Evolutionary conservation across 2,329 filamentous ascomycete genomes (phyloP).

Genomic region (Aspergillus novoparasiticus): DNA sequence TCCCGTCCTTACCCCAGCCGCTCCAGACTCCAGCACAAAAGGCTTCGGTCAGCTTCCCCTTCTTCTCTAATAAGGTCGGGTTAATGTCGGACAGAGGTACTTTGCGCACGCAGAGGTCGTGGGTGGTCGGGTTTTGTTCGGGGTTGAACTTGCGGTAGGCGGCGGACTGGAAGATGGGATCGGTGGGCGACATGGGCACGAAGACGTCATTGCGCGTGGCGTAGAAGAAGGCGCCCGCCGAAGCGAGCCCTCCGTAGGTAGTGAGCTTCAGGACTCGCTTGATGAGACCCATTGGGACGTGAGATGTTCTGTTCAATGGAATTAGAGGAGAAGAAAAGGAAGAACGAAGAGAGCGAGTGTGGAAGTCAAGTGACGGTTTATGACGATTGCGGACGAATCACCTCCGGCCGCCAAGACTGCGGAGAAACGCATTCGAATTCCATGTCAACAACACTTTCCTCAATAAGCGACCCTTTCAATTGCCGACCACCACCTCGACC

Average conservation of each 20-base stretch:
- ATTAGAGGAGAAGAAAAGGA: not conserved
- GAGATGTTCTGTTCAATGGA: not conserved
- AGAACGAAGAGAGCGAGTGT: not conserved
- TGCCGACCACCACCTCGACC: not conserved
- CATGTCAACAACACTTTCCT: not conserved
- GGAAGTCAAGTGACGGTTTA: conserved; percentile 1
- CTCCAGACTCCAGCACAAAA: conserved; percentile 71
- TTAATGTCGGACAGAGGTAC: conserved; percentile 66
- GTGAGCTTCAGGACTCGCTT: conserved; percentile 47
- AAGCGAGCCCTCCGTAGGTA: conserved; percentile 51
- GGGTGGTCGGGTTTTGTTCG: conserved; percentile 61
- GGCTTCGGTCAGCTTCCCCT: conserved; percentile 62
- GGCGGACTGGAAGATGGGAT: conserved; percentile 64
- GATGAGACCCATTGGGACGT: conserved; percentile 56
- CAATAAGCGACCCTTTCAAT: not conserved
- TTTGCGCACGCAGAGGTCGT: conserved; percentile 66
- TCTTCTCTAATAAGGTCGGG: conserved; percentile 65
- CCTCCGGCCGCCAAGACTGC: conserved; percentile 3
- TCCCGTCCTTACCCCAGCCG: conserved; percentile 56
- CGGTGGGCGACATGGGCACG: conserved; percentile 58
- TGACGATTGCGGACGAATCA: conserved; percentile 3
- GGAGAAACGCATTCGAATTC: not conserved
- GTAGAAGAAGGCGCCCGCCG: conserved; percentile 56
- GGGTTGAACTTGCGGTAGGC: conserved; percentile 64
- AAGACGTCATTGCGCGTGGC: conserved; percentile 59